Conservation (phyloP, 2,329 filamentous ascomycete species). For the Epicoccum nigrum region DNA sequence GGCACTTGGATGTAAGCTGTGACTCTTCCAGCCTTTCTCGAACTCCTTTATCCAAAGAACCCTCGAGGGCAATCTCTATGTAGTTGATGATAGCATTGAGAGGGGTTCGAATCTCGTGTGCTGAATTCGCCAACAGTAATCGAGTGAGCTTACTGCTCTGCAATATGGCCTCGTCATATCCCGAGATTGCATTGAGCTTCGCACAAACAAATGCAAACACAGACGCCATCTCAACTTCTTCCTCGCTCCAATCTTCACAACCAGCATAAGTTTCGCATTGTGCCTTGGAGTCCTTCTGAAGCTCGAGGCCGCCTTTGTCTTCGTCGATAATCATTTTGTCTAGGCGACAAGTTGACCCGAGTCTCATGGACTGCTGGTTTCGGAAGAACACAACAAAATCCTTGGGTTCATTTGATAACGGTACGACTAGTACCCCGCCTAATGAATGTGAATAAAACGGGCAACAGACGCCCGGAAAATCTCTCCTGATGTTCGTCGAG, state of each 20-base stretch:
- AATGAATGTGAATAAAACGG: constrained; percentile 78
- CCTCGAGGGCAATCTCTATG: constrained; percentile 87
- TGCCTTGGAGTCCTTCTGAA: constrained; percentile 76
- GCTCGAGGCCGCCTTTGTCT: constrained; percentile 76
- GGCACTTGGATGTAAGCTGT: constrained; percentile 90
- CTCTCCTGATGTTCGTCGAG: constrained; percentile 74
- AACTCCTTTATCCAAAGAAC: constrained; percentile 77
- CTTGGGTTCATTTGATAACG: constrained; percentile 73
- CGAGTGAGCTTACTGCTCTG: constrained; percentile 82
- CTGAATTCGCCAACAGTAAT: constrained; percentile 82
- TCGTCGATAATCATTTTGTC: constrained; percentile 78
- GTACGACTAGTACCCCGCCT: constrained; percentile 81
- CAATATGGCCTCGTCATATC: constrained; percentile 83
- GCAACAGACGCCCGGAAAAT: constrained; percentile 84
- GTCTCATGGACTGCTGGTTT: constrained; percentile 74
- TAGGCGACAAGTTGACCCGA: constrained; percentile 86
- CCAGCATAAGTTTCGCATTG: constrained; percentile 84
- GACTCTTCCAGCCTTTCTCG: constrained; percentile 83
- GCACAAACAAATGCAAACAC: constrained; percentile 88
- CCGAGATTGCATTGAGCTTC: constrained; percentile 90
- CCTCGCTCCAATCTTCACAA: constrained; percentile 85
- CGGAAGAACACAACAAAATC: constrained; percentile 94
- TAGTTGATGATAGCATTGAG: constrained; percentile 96
- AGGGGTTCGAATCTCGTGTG: constrained; percentile 88
- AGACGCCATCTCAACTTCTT: constrained; percentile 86